Percentiles rank a stretch among this genome's conserved stretches.
Evolutionary conservation across 108 stramenopile species (phyloP).

Genomic region (Cyclotella choctawhatcheeana): DNA sequence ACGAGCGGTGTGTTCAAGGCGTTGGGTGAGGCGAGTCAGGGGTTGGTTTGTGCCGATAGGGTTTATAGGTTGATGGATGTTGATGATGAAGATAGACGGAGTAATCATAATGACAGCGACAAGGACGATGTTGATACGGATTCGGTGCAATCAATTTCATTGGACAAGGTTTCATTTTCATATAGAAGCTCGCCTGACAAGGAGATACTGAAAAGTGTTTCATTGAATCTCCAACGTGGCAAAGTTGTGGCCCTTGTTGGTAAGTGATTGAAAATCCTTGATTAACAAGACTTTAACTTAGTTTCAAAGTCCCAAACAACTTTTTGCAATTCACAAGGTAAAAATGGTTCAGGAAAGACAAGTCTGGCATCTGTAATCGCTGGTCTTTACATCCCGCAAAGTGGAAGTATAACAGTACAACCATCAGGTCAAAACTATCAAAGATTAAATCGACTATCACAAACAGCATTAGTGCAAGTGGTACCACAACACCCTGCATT

Average conservation of each 20-base stretch:
- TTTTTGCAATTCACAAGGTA: slow-evolving; percentile 11
- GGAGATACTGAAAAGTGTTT: slow-evolving; percentile 69
- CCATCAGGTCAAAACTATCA: slow-evolving; percentile 48
- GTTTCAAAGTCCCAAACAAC: not conserved
- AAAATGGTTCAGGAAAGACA: slow-evolving; percentile 92
- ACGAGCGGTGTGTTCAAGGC: slow-evolving; percentile 79
- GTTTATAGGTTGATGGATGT: slow-evolving; percentile 58
- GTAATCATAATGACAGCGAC: not conserved
- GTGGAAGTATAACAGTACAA: slow-evolving; percentile 56
- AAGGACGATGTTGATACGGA: slow-evolving; percentile 6
- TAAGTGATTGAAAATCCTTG: not conserved
- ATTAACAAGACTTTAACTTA: not conserved
- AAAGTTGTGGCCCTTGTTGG: slow-evolving; percentile 92
- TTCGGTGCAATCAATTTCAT: slow-evolving; percentile 55
- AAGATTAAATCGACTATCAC: slow-evolving; percentile 50
- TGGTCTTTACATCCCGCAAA: slow-evolving; percentile 83
- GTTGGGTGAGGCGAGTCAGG: slow-evolving; percentile 64
- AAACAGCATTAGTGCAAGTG: slow-evolving; percentile 81
- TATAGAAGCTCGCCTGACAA: slow-evolving; percentile 57
- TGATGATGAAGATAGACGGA: slow-evolving; percentile 9
- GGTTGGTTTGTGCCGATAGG: slow-evolving; percentile 68
- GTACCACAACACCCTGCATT: slow-evolving; percentile 97
- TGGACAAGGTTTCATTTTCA: slow-evolving; percentile 72
- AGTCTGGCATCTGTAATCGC: slow-evolving; percentile 85
- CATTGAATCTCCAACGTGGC: slow-evolving; percentile 74